Percentiles rank a stretch among this genome's conserved stretches.
phyloP scores from a whole-genome alignment of 176 grass and related monocot genomes.

The Aechmea fasciata region DNA sequence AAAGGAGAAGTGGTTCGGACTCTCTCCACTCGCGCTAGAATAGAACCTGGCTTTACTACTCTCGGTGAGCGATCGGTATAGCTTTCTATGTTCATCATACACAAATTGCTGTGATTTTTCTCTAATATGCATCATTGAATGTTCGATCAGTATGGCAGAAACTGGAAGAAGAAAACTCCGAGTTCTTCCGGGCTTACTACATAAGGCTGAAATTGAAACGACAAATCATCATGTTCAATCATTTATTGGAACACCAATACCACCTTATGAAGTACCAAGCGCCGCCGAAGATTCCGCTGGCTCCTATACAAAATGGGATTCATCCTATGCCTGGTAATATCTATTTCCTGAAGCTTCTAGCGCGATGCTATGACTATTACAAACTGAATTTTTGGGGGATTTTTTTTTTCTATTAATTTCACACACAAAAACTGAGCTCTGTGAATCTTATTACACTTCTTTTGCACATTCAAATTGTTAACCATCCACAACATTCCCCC shows the following conservation, averaged over 20 bases:
- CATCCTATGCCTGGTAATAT: conserved; percentile 78
- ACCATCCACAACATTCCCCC: too few species aligned
- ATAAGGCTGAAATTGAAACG: conserved; percentile 94
- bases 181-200: conserved; percentile 94
- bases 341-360: conserved; percentile 6
- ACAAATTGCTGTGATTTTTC: conserved; percentile 10
- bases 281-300: conserved; percentile 56
- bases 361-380: neutral
- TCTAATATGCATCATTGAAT: conserved; percentile 14
- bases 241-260: conserved; percentile 83
- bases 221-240: conserved; percentile 93
- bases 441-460: too few species aligned
- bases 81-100: neutral
- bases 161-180: conserved; percentile 93
- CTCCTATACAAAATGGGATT: conserved; percentile 78
- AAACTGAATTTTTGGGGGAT: neutral
- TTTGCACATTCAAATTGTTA: too few species aligned
- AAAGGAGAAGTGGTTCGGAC: conserved; percentile 90
- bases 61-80: conserved; percentile 38
- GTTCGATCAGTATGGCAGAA: conserved; percentile 93
- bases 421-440: too few species aligned
- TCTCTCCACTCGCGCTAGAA: conserved; percentile 78
- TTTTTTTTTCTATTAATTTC: too few species aligned
- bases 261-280: conserved; percentile 85
- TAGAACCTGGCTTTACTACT: conserved; percentile 98